A percentile compares a stretch with the other conserved stretches of the same genome.
Conservation (phyloP, 495 filamentous ascomycete species). For the Podospora sp. region DNA sequence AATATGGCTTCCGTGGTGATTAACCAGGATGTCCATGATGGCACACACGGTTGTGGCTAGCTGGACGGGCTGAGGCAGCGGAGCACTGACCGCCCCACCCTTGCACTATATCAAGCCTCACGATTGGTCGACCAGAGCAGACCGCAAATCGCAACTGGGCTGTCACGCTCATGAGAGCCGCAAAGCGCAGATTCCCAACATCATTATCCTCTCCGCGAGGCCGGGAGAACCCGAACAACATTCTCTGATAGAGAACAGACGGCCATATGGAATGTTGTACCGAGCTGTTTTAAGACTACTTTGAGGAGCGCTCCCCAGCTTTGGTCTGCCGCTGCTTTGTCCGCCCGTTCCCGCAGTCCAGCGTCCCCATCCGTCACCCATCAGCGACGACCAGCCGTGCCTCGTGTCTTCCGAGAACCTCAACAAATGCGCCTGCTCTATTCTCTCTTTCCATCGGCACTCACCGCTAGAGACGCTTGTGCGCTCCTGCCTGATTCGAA, state of each 20-base stretch:
- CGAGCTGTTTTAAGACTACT: neutral
- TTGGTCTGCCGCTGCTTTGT: neutral
- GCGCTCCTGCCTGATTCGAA: neutral
- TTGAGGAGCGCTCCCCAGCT: neutral
- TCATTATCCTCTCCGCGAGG: neutral
- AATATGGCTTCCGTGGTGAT: neutral
- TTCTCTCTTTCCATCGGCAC: neutral
- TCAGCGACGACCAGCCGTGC: neutral
- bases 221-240: neutral
- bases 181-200: slow-evolving; percentile 2
- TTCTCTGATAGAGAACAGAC: neutral
- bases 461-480: neutral
- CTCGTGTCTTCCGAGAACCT: neutral
- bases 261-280: neutral
- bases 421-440: neutral
- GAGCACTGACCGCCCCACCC: neutral
- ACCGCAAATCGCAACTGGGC: slow-evolving; percentile 1
- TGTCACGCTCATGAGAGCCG: slow-evolving; percentile 6
- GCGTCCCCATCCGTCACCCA: neutral
- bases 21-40: neutral
- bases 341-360: neutral
- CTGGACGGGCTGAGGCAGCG: neutral
- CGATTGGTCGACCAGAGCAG: neutral
- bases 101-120: neutral
- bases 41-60: neutral